A percentile compares a stretch with the other conserved stretches of the same genome.
phyloP scores from a whole-genome alignment of 2,329 filamentous ascomycete species.

The Botrytis cinerea region DNA sequence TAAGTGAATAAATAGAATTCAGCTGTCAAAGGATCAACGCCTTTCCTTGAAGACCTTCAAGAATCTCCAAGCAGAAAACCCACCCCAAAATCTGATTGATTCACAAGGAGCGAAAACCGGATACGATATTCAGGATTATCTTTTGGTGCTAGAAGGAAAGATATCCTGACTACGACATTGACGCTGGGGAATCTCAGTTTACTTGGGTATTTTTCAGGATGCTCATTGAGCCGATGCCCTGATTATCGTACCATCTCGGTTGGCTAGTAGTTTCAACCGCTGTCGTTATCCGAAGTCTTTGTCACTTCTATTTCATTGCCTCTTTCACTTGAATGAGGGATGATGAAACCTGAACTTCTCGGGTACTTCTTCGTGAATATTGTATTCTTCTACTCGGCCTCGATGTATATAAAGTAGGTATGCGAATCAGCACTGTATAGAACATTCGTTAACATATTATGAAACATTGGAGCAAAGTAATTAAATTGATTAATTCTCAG shows the following conservation, averaged over 20 bases:
- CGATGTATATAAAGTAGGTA: neutral
- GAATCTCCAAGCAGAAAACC: neutral
- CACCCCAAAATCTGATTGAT: neutral
- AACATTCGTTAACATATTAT: neutral
- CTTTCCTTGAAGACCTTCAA: neutral
- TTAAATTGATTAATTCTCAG: neutral
- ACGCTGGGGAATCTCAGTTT: neutral
- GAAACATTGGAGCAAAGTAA: neutral
- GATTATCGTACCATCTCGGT: neutral
- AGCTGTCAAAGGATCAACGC: neutral
- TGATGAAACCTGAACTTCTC: neutral
- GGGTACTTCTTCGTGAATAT: neutral
- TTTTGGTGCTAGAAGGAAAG: too few relatives aligned
- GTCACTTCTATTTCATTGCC: neutral
- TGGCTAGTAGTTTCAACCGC: neutral
- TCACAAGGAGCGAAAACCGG: neutral
- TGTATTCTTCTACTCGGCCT: neutral
- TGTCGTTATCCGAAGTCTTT: neutral
- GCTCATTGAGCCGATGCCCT: too few relatives aligned
- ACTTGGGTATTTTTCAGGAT: neutral
- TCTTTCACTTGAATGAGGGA: neutral
- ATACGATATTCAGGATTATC: too few relatives aligned
- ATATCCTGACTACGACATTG: neutral
- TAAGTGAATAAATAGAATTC: neutral
- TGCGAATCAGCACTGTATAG: neutral